phyloP scores from a whole-genome alignment of 108 stramenopile genomes.

The Conticribra weissflogii region DNA sequence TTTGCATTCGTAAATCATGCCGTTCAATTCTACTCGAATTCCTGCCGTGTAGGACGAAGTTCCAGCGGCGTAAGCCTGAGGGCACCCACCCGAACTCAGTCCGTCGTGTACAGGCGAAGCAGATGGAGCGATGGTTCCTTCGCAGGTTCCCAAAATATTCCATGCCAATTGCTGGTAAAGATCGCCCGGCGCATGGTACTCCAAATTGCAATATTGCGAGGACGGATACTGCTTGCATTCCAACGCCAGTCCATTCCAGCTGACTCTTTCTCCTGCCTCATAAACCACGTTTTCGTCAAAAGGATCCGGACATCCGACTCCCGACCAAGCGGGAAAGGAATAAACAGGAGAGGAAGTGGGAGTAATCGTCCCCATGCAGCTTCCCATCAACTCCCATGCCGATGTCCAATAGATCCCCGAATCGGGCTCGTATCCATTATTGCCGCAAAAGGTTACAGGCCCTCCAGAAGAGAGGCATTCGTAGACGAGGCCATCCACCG shows the following conservation, averaged over 20 bases:
- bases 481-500: no score
- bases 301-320: constrained; percentile 4
- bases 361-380: background rate
- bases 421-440: background rate
- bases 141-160: background rate
- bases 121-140: constrained; percentile 3
- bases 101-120: background rate
- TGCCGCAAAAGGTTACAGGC: no score
- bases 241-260: background rate
- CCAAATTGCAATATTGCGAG: background rate
- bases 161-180: background rate
- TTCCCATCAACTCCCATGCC: constrained; percentile 4
- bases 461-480: no score
- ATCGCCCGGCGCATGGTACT: background rate
- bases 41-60: background rate
- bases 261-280: constrained; percentile 7
- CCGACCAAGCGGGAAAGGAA: background rate
- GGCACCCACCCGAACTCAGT: background rate
- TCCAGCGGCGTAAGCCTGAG: background rate
- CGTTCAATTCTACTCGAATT: background rate
- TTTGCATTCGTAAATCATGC: background rate
- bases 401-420: background rate
- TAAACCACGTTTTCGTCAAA: background rate
- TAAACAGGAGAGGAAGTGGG: background rate
- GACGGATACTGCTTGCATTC: constrained; percentile 3